Percentiles rank a stretch among this genome's conserved stretches.
Evolutionary conservation across 192 early-diverging fungal species (phyloP).

Genomic region (Gaertneriomyces semiglobifer): DNA sequence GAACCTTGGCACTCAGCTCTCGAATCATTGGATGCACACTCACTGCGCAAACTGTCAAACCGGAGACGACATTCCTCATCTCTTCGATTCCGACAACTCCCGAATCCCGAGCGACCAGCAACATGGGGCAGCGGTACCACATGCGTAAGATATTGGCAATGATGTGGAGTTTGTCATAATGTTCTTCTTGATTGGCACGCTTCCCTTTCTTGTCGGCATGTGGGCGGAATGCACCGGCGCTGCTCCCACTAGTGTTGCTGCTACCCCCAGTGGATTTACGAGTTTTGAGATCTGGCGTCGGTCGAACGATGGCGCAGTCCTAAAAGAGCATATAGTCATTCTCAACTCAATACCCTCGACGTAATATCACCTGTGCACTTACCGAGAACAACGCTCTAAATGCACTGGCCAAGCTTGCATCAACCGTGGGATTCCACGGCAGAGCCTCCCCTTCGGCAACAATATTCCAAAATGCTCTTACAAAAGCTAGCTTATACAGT

Average conservation of each 20-base stretch:
- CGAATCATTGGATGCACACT: slow-evolving; percentile 70
- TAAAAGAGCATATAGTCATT: no score
- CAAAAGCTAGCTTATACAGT: slow-evolving; percentile 76
- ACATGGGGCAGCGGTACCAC: slow-evolving; percentile 70
- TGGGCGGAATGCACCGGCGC: no score
- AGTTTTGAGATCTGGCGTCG: background rate
- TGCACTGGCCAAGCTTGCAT: slow-evolving; percentile 58
- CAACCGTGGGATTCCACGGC: slow-evolving; percentile 68
- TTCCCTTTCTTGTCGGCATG: slow-evolving; percentile 47
- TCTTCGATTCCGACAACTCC: slow-evolving; percentile 64
- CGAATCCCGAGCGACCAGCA: slow-evolving; percentile 69
- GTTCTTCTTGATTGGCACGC: slow-evolving; percentile 44
- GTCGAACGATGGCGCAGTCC: background rate
- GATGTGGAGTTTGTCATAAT: slow-evolving; percentile 78
- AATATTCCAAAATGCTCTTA: slow-evolving; percentile 69
- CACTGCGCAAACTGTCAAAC: slow-evolving; percentile 71
- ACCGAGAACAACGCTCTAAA: slow-evolving; percentile 63
- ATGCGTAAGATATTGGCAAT: slow-evolving; percentile 71
- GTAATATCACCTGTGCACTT: background rate
- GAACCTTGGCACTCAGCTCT: slow-evolving; percentile 63
- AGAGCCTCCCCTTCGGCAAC: slow-evolving; percentile 51
- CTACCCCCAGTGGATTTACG: background rate
- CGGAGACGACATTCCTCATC: slow-evolving; percentile 65
- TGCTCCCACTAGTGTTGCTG: no score
- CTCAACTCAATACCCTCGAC: no score